Evolutionary conservation across 179 eudicot species (phyloP), one percentile per base, ranked within the genome.

Genomic region (Spergularia azorica): DNA sequence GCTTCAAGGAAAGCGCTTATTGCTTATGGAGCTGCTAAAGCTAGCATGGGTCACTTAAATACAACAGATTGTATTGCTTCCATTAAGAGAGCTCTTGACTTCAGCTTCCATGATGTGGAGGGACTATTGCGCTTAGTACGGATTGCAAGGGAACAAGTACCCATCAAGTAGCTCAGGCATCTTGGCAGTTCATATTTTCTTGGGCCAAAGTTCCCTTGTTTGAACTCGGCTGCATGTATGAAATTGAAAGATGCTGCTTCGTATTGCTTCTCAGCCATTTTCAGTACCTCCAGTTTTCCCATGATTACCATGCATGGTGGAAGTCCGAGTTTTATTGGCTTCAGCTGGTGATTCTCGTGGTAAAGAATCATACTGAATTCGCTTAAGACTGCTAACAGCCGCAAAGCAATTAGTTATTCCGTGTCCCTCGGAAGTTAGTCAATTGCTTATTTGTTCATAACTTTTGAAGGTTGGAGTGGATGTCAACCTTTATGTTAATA

Each of bases 101-200:
- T 91, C 73, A 94, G 85, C 86, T 96, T 91, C 79, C 94, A 96
- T 76, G 97, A 94, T 79, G 90, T 96, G 26, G 96, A 92, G 61
- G 90, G 93, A 79, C 85, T 96, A 55, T 76, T 96, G 79, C 95
- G 84, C 59, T 80, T 96, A 71, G 94, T 96, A 72, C 90, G 99
- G 79, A 81, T 90, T 73, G 99, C 99, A 64, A 85, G 86, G 87
- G 97, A 96, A 79, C 91, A 90, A 70, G 85, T 64, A 83, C 79
- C 73, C 92, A 85, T 77, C 92, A 64, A 88, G 72, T 63, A 43
- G 55, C 60, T 73, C 6, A 9, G 26, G 65, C 59, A 60, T 76
- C 5, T 63, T 38, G 68, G 72, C 51, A 67, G 65, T 59, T 75
- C 59, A 58, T 63, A 54, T 67, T 36, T 60, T 71, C 63, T 73